Evolutionary conservation across 805 yeast species (phyloP).

Genomic region (Candida ovalis): DNA sequence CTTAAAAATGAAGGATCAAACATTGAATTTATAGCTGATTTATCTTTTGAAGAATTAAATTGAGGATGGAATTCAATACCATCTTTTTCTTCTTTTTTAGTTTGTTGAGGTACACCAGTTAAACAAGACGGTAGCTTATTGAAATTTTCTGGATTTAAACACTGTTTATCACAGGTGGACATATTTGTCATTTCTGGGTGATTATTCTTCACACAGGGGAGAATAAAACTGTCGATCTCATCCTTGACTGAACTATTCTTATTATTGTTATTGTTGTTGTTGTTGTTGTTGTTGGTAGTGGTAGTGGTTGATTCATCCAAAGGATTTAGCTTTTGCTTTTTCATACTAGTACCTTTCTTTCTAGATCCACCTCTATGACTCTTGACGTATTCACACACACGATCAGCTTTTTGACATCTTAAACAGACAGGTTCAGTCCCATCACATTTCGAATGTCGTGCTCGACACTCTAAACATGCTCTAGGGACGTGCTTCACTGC

Average conservation of each 20-base stretch:
- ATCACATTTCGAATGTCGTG: slow-evolving; percentile 48
- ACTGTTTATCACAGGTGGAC: slow-evolving; percentile 23
- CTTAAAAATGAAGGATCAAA: slow-evolving; percentile 22
- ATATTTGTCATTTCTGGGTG: slow-evolving; percentile 15
- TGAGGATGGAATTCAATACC: slow-evolving; percentile 27
- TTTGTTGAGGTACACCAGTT: slow-evolving; percentile 4
- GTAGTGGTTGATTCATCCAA: not conserved
- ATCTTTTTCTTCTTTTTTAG: slow-evolving; percentile 1
- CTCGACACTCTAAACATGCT: slow-evolving; percentile 51
- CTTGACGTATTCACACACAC: slow-evolving; percentile 45
- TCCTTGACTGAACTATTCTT: not conserved
- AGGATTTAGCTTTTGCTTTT: slow-evolving; percentile 17
- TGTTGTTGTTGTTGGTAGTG: not conserved
- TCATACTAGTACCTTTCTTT: slow-evolving; percentile 40
- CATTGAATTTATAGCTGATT: slow-evolving; percentile 19
- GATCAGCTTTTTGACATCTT: slow-evolving; percentile 34
- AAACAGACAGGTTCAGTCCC: slow-evolving; percentile 44
- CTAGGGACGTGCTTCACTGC: slow-evolving; percentile 38
- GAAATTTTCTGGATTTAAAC: slow-evolving; percentile 25
- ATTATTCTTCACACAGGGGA: slow-evolving; percentile 31
- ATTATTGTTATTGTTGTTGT: not conserved
- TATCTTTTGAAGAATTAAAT: slow-evolving; percentile 29
- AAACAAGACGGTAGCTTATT: slow-evolving; percentile 30
- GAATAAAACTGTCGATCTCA: slow-evolving; percentile 16
- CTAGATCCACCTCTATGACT: slow-evolving; percentile 54